Base-by-base conservation (phyloP, 2,329 filamentous ascomycete species). In the Colletotrichum incanum region DNA sequence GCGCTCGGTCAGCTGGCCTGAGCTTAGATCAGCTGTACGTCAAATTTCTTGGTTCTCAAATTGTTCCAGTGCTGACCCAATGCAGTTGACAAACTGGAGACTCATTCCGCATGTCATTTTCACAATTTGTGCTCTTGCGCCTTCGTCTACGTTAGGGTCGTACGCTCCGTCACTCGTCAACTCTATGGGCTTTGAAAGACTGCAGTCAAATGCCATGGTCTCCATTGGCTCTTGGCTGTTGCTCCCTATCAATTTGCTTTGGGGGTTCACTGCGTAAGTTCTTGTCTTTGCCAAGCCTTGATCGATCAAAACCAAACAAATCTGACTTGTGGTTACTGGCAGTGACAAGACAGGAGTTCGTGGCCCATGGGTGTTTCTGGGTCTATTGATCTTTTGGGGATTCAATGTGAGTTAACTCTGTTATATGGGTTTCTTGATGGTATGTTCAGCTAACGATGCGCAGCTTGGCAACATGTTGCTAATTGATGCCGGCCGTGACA, bases 1-100 rank as follows among this genome's bases (percentile, higher is more conserved):
- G 49, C 73, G 75, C 23, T 75, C 76, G 39, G 78, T 83, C 47
- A 80, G 77, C 26, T 74, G 75, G 62, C 72, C 76, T 14, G 82
- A 82, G 65, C 73, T 83, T 52, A 81, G 78, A 65, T 76, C 75
- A 18, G 80, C 80, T 26, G 82, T 82, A 75, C 47, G 80, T 70
- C n/a, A 49, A 72, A 31, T 20, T 34, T 8, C 34, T 47, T 34
- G 11, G 20, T 34, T 65, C 16, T 31, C 16, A 18, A 12, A 2
- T 23, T 12, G 14, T 18, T 49, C 9, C 0, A 18, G 45, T 5
- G 41, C 69, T 74, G 12, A 74, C 49, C 12, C 1, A 11, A 6
- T 28, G n/a, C 18, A 82, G 79, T 75, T 83, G 20, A 81, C 80
- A 18, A 83, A 83, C 74, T 83, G 80, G 81, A 78, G 73, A 26